Conservation (phyloP, 2,329 filamentous ascomycete species). For the Trichoderma sp. region DNA sequence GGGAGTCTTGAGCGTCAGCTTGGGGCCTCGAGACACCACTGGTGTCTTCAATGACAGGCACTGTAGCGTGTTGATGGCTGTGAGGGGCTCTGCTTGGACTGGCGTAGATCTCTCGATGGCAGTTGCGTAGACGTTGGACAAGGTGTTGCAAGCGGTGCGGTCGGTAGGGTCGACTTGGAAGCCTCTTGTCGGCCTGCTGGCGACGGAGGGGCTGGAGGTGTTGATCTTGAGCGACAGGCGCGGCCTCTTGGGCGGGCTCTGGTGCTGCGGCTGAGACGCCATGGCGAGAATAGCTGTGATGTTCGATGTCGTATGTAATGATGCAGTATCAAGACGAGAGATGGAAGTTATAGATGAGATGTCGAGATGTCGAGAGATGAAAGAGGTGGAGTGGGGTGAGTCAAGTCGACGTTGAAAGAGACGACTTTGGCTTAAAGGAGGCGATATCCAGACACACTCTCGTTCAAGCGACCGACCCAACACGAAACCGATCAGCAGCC, state of each 20-base stretch:
- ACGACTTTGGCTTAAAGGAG: background rate
- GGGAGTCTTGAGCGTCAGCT: conserved; percentile 45
- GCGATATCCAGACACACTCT: background rate
- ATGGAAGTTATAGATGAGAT: background rate
- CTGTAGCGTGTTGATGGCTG: conserved; percentile 49
- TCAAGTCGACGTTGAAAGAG: background rate
- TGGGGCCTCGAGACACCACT: conserved; percentile 35
- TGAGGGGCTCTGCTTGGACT: conserved; percentile 48
- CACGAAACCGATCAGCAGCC: background rate
- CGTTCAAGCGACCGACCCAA: background rate
- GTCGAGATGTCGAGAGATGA: background rate
- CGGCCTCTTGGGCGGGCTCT: conserved; percentile 48
- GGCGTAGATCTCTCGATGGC: conserved; percentile 62
- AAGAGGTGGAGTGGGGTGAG: background rate
- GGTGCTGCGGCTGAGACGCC: conserved; percentile 35
- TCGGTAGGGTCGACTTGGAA: conserved; percentile 55
- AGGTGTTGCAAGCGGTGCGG: conserved; percentile 65
- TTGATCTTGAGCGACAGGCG: conserved; percentile 60
- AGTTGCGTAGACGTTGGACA: conserved; percentile 65
- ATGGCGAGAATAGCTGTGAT: conserved; percentile 32
- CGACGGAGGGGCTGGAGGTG: conserved; percentile 38
- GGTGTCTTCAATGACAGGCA: conserved; percentile 38
- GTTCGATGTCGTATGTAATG: background rate
- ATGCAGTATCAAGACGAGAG: background rate
- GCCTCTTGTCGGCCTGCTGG: conserved; percentile 37